phyloP scores from a whole-genome alignment of 148 eudicot genomes.

The Fagopyrum tataricum region DNA sequence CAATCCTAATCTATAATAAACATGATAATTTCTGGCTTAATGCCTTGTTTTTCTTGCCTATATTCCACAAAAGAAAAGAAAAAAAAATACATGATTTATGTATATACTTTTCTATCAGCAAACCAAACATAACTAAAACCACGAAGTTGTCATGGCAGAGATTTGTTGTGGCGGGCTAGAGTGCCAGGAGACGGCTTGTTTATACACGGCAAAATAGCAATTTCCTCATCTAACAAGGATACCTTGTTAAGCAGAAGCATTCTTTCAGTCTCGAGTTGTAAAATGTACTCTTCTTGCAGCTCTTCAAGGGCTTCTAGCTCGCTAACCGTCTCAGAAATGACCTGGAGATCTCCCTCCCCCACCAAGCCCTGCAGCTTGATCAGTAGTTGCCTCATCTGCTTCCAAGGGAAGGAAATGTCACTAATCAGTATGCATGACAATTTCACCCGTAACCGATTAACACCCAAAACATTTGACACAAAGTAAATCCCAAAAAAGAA shows the following conservation, averaged over 20 bases:
- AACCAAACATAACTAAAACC: not conserved
- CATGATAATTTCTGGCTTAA: too few relatives aligned
- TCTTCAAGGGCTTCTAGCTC: conserved; percentile 79
- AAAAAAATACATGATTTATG: not conserved
- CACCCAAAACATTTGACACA: too few relatives aligned
- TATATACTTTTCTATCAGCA: not conserved
- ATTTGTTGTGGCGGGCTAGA: not conserved
- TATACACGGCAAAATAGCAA: conserved; percentile 38
- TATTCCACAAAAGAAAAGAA: not conserved
- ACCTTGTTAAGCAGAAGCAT: conserved; percentile 68
- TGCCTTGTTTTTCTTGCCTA: not conserved
- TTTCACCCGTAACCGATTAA: too few relatives aligned
- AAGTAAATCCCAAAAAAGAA: too few relatives aligned
- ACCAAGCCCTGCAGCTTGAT: conserved; percentile 42
- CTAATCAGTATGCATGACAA: too few relatives aligned
- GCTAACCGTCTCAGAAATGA: conserved; percentile 29
- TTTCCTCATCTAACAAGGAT: conserved; percentile 70
- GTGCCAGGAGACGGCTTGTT: conserved; percentile 22
- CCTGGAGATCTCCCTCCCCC: conserved; percentile 48
- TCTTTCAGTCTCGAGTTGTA: conserved; percentile 81
- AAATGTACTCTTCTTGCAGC: conserved; percentile 58
- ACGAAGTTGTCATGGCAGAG: not conserved
- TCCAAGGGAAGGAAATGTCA: not conserved
- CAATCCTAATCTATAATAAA: too few relatives aligned
- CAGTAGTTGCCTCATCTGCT: conserved; percentile 66